phyloP scores from a whole-genome alignment of 768 basidiomycete genomes.

The Mycena vulgaris region DNA sequence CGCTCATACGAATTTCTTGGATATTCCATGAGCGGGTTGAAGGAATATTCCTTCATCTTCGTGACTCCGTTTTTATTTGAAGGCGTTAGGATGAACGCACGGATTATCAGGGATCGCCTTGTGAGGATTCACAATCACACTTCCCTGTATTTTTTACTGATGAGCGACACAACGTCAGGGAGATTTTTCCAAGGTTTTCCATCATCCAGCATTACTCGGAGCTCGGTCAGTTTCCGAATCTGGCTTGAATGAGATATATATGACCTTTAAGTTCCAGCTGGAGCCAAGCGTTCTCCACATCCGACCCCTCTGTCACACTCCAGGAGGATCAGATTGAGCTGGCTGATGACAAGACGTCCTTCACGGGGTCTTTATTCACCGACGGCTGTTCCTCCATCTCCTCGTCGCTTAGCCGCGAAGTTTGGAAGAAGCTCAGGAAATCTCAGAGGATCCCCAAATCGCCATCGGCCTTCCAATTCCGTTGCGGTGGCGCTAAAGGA shows the following conservation, averaged over 20 bases:
- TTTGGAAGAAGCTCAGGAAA: constrained; percentile 54
- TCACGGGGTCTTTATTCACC: constrained; percentile 56
- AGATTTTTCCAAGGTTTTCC: constrained; percentile 53
- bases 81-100: constrained; percentile 43
- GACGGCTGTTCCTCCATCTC: constrained; percentile 69
- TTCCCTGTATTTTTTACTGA: background rate
- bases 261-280: constrained; percentile 43
- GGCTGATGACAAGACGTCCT: constrained; percentile 50
- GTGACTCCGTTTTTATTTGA: constrained; percentile 56
- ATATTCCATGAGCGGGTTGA: constrained; percentile 69
- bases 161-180: constrained; percentile 45
- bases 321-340: constrained; percentile 50
- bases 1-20: constrained; percentile 63
- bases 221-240: constrained; percentile 51
- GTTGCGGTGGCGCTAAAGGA: constrained; percentile 64
- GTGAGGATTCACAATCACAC: constrained; percentile 44
- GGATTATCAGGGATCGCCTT: constrained; percentile 50
- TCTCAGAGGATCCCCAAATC: constrained; percentile 42
- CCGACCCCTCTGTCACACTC: constrained; percentile 62
- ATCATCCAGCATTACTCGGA: constrained; percentile 63
- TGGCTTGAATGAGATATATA: background rate
- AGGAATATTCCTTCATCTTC: constrained; percentile 65
- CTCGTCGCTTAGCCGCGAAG: constrained; percentile 48
- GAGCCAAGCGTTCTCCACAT: constrained; percentile 69
- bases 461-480: constrained; percentile 62